These are phyloP conservation scores for Cryptococcus sp. DNA, from an alignment of 1,284 basidiomycete genomes.

Conservation along the genomic window DNA sequence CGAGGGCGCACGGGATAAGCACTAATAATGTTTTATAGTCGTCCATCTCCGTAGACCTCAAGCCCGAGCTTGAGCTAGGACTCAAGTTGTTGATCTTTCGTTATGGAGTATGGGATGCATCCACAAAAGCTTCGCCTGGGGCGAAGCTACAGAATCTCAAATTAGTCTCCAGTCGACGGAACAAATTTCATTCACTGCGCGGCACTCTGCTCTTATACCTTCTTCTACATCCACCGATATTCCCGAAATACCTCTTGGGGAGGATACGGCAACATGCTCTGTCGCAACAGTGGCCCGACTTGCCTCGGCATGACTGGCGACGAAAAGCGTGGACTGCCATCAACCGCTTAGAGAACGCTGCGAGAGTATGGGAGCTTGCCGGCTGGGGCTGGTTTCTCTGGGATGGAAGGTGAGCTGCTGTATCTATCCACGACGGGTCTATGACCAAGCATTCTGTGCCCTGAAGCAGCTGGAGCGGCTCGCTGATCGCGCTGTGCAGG, in stretches of 20 bases:
- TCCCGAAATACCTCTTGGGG: constrained; percentile 75
- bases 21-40: constrained; percentile 54
- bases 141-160: constrained; percentile 83
- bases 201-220: constrained; percentile 68
- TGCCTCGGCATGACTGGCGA: constrained; percentile 72
- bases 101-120: constrained; percentile 75
- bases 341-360: constrained; percentile 65
- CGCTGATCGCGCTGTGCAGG: constrained; percentile 53
- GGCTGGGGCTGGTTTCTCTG: constrained; percentile 84
- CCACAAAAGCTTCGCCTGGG: constrained; percentile 74
- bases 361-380: constrained; percentile 62
- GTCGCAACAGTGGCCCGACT: constrained; percentile 84
- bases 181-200: too few species aligned
- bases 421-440: constrained; percentile 5
- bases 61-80: constrained; percentile 77
- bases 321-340: constrained; percentile 75
- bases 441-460: background rate
- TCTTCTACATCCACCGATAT: constrained; percentile 63
- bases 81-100: constrained; percentile 80
- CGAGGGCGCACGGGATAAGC: background rate
- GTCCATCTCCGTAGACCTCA: constrained; percentile 65
- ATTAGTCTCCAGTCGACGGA: constrained; percentile 33
- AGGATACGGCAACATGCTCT: constrained; percentile 74
- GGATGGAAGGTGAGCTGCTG: constrained; percentile 70
- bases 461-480: background rate